Evolutionary conservation across 2,329 filamentous ascomycete genomes (phyloP).

Genomic region (Nothopassalora personata): DNA sequence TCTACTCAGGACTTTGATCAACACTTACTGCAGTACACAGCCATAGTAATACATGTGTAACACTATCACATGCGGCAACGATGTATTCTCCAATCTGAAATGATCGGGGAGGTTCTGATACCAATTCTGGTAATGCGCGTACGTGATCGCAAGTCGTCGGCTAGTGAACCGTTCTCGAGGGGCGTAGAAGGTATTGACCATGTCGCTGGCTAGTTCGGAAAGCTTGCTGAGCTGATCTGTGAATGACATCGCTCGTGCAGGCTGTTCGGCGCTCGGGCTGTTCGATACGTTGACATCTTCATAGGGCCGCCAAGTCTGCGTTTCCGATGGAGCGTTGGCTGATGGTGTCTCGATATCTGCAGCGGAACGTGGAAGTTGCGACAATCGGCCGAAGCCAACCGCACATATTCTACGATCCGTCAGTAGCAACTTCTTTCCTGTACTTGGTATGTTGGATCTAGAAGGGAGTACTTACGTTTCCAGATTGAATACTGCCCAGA

Average conservation of each 20-base stretch:
- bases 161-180: conserved; percentile 62
- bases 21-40: conserved; percentile 55
- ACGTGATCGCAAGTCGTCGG: conserved; percentile 57
- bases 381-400: conserved; percentile 43
- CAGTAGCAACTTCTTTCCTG: conserved; percentile 2
- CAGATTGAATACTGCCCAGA: conserved; percentile 49
- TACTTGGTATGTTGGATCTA: not conserved
- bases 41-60: conserved; percentile 42
- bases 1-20: not conserved
- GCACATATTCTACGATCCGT: conserved; percentile 37
- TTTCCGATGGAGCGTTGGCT: conserved; percentile 29
- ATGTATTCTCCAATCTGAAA: conserved; percentile 61
- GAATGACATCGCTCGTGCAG: conserved; percentile 48
- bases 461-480: conserved; percentile 38
- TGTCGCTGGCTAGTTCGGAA: conserved; percentile 68
- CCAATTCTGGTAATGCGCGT: conserved; percentile 66
- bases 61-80: conserved; percentile 67
- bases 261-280: conserved; percentile 63
- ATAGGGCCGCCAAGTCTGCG: conserved; percentile 35
- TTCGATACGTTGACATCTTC: conserved; percentile 30
- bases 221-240: conserved; percentile 60
- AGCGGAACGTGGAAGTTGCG: conserved; percentile 45
- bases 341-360: conserved; percentile 46
- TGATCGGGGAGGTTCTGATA: conserved; percentile 62
- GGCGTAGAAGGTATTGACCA: conserved; percentile 66